Percentiles rank a stretch among this genome's conserved stretches.
phyloP scores from a whole-genome alignment of 331 rosid species.

The Malus hybrid region DNA sequence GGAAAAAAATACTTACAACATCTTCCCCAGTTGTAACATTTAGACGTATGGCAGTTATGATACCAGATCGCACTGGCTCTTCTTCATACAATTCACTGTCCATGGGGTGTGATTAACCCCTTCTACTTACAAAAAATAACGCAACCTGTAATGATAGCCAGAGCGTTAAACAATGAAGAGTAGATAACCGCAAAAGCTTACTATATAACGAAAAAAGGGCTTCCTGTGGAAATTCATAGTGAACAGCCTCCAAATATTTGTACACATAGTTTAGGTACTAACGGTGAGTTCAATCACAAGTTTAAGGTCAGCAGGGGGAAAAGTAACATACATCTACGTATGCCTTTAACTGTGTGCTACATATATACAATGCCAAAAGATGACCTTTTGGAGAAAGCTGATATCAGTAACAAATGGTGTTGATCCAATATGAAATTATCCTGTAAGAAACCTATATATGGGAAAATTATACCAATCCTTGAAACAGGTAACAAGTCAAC shows the following conservation, averaged over 20 bases:
- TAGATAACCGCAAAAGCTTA: conserved; percentile 9
- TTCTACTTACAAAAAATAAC: background rate
- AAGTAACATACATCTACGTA: background rate
- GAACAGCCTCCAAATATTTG: background rate
- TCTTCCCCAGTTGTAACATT: conserved; percentile 43
- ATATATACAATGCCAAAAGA: background rate
- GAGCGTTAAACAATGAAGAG: conserved; percentile 7
- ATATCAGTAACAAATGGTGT: background rate
- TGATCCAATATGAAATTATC: background rate
- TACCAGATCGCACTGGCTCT: conserved; percentile 42
- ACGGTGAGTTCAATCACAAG: background rate
- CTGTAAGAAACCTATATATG: background rate
- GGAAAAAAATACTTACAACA: conserved; percentile 43
- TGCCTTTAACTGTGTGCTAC: background rate
- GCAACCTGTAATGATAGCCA: conserved; percentile 30
- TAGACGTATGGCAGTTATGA: conserved; percentile 47
- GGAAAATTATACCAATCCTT: background rate
- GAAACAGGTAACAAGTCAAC: background rate
- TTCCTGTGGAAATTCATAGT: background rate
- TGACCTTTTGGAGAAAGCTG: background rate
- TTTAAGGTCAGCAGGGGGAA: background rate
- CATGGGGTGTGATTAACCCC: conserved; percentile 43
- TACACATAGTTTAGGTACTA: background rate
- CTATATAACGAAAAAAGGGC: background rate
- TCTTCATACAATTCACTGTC: conserved; percentile 39